A percentile compares a stretch with the other conserved stretches of the same genome.
Conservation (phyloP, 257 asterid species). For the Solanum raphanifolium region DNA sequence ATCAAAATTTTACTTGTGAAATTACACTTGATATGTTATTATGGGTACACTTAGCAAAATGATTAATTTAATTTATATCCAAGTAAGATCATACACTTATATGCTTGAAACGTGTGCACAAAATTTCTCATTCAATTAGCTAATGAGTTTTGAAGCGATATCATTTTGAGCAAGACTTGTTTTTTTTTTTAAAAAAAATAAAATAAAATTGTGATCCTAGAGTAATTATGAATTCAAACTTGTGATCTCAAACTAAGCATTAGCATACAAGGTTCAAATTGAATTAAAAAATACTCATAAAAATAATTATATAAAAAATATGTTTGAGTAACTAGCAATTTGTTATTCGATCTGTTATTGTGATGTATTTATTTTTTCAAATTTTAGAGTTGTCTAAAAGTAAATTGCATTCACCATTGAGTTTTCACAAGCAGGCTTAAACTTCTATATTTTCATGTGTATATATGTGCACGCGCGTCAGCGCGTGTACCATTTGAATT, state of each 20-base stretch:
- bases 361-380: neutral
- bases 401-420: neutral
- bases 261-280: too few species aligned
- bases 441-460: too few species aligned
- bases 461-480: too few species aligned
- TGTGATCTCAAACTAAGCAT: neutral
- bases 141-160: too few species aligned
- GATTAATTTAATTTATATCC: neutral
- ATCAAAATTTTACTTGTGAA: too few species aligned
- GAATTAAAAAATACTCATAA: neutral
- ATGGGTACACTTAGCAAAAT: neutral
- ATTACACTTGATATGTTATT: neutral
- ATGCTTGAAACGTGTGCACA: neutral
- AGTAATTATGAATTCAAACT: neutral
- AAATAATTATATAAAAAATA: neutral
- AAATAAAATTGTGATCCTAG: neutral
- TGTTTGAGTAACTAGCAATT: neutral
- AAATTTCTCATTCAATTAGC: too few species aligned
- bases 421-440: neutral
- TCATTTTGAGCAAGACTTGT: too few species aligned
- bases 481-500: neutral
- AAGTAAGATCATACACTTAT: neutral
- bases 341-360: neutral
- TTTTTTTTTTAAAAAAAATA: too few species aligned
- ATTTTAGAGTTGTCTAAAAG: neutral